Evolutionary conservation across 192 early-diverging fungal genomes (phyloP), one percentile per base, ranked within the genome.

Genomic region (Irineochytrium annulatum): DNA sequence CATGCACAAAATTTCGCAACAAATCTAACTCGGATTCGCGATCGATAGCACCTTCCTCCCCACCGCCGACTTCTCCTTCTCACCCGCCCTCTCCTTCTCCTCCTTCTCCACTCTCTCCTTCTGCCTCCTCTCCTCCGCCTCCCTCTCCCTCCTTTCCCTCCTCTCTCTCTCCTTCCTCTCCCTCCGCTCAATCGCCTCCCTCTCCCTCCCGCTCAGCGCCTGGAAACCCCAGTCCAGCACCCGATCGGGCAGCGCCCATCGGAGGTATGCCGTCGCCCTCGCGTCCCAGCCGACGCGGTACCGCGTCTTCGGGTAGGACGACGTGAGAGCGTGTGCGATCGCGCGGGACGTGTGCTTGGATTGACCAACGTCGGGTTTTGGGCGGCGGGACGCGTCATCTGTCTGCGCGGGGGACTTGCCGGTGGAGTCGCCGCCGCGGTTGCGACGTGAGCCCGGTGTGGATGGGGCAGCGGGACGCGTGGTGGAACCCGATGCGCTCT

Each of bases 211-310:
- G 37, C 8, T n/a, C 37, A 64, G 27, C 35, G 62, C 62, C 8
- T 46, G 43, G 27, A 63, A 67, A 11, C 59, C 70, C 70, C 70
- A 72, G 39, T 73, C 71, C 54, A 73, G 45, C n/a, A 73, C 57
- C 20, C 71, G 59, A 59, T 73, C 71, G 31, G 71, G 66, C 56
- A 73, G 45, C 26, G 49, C 52, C 56, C 55, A 56, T 13, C 51
- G 17, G 11, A 70, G 44, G 4, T 26, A 27, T 3, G 39, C 35
- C 14, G 71, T 68, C 33, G 54, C 35, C 49, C 58, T 46, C 0
- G 65, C 65, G 43, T 73, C 71, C 43, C 62, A 60, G 24, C 71
- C 71, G 37, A 67, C 65, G 20, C 69, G 61, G 37, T 73, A 73
- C 28, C 71, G 65, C 45, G 71, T 73, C 54, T 64, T 70, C 4